phyloP scores from a whole-genome alignment of 306 rosid genomes.

The Luffa aegyptiaca region DNA sequence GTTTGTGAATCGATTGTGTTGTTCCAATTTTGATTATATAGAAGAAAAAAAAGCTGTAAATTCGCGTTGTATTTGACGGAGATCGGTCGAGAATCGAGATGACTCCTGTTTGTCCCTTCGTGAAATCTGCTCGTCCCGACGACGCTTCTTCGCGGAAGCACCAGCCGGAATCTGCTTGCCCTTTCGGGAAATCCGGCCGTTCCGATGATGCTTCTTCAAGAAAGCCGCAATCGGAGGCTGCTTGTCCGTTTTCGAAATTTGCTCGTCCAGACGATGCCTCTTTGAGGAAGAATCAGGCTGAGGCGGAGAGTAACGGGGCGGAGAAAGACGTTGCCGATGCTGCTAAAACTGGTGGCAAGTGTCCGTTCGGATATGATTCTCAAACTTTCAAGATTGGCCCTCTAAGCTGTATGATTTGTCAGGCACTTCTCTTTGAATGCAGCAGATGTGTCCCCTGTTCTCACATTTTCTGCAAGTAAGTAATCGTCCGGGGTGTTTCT shows the following conservation, averaged over 20 bases:
- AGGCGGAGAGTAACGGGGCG: background rate
- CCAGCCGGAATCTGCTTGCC: constrained; percentile 43
- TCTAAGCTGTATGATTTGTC: constrained; percentile 79
- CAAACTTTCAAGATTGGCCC: constrained; percentile 87
- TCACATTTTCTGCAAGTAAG: constrained; percentile 71
- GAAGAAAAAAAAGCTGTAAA: background rate
- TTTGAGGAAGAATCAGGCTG: background rate
- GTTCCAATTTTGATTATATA: background rate
- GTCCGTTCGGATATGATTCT: constrained; percentile 83
- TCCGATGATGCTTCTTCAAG: constrained; percentile 51
- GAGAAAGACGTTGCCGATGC: background rate
- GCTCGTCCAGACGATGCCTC: background rate
- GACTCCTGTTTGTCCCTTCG: constrained; percentile 89
- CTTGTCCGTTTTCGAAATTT: background rate
- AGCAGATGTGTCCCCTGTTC: constrained; percentile 78
- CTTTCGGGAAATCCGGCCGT: constrained; percentile 73
- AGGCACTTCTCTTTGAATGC: constrained; percentile 29
- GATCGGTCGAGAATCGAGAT: constrained; percentile 26
- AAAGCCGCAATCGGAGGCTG: constrained; percentile 5
- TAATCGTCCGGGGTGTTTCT: background rate
- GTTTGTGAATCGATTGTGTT: background rate
- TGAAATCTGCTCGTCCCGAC: constrained; percentile 73
- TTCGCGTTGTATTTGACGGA: background rate
- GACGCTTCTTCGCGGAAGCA: constrained; percentile 26
- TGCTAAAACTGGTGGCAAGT: constrained; percentile 33